phyloP scores from a whole-genome alignment of 2,329 filamentous ascomycete species.

The Grosmannia serpens region DNA sequence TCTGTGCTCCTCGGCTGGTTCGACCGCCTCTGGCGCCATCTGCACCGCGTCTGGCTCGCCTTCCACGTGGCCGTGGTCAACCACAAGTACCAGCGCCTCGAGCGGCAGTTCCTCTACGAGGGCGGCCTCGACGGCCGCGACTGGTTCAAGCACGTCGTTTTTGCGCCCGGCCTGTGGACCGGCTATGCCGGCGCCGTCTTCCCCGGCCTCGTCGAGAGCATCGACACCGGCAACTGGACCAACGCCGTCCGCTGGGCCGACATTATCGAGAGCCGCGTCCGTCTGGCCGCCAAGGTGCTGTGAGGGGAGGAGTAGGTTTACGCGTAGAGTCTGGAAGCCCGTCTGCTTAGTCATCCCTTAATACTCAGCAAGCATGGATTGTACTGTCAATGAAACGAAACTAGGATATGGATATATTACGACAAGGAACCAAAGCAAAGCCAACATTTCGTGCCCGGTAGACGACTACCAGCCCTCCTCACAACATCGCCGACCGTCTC shows the following conservation, averaged over 20 bases:
- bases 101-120: slow-evolving; percentile 66
- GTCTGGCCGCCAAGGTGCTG: slow-evolving; percentile 31
- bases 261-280: slow-evolving; percentile 43
- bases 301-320: neutral
- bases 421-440: too few relatives aligned
- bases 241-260: slow-evolving; percentile 48
- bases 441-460: too few relatives aligned
- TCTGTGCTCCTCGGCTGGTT: slow-evolving; percentile 46
- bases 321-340: too few relatives aligned
- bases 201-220: slow-evolving; percentile 50
- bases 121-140: slow-evolving; percentile 64
- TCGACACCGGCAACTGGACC: slow-evolving; percentile 45
- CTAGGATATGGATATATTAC: too few relatives aligned
- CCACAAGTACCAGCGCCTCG: slow-evolving; percentile 70
- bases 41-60: slow-evolving; percentile 31
- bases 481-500: too few relatives aligned
- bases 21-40: slow-evolving; percentile 44
- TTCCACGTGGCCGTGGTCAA: slow-evolving; percentile 42
- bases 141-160: slow-evolving; percentile 66
- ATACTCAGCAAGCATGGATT: too few relatives aligned
- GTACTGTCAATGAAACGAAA: too few relatives aligned
- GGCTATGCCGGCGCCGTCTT: slow-evolving; percentile 71
- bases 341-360: too few relatives aligned
- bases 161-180: slow-evolving; percentile 69
- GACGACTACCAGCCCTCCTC: too few relatives aligned